Evolutionary conservation across 352 stramenopile genomes (phyloP).

Genomic region (Saprolegnia diclina): DNA sequence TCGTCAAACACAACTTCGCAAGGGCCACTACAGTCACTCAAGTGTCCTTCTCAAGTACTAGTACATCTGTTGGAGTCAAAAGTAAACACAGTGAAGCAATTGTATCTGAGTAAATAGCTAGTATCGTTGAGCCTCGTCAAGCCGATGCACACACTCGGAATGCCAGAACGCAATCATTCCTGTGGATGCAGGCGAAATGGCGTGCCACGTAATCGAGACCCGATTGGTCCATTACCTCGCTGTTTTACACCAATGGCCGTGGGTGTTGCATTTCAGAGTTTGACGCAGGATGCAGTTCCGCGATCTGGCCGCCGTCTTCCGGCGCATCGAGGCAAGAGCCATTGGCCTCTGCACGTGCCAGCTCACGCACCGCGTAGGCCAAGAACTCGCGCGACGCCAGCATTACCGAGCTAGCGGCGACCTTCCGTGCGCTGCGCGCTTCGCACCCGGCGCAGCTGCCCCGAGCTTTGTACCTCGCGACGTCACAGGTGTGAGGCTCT

Average conservation of each 20-base stretch:
- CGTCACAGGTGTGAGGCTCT: slow-evolving; percentile 42
- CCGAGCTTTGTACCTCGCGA: slow-evolving; percentile 60
- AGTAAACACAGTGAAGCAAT: too few relatives aligned
- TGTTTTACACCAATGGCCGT: background rate
- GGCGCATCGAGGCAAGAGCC: slow-evolving; percentile 10
- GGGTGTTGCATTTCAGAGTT: background rate
- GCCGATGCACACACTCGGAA: too few relatives aligned
- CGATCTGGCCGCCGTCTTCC: slow-evolving; percentile 18
- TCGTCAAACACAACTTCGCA: too few relatives aligned
- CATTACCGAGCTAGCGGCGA: slow-evolving; percentile 40
- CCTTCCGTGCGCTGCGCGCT: slow-evolving; percentile 38
- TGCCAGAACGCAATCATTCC: too few relatives aligned
- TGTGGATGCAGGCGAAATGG: background rate
- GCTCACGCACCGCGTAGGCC: slow-evolving; percentile 27
- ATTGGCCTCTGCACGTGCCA: background rate
- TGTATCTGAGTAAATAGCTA: too few relatives aligned
- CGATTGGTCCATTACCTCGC: background rate
- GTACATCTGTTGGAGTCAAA: too few relatives aligned
- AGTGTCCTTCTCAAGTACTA: too few relatives aligned
- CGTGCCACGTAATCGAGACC: slow-evolving; percentile 6
- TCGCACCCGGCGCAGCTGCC: slow-evolving; percentile 35
- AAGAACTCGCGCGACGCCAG: slow-evolving; percentile 53
- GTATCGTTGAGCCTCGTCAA: too few relatives aligned
- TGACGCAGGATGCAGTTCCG: slow-evolving; percentile 20
- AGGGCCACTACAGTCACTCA: too few relatives aligned